phyloP scores from a whole-genome alignment of 371 early-diverging fungal genomes.

The Mucor racemosus region DNA sequence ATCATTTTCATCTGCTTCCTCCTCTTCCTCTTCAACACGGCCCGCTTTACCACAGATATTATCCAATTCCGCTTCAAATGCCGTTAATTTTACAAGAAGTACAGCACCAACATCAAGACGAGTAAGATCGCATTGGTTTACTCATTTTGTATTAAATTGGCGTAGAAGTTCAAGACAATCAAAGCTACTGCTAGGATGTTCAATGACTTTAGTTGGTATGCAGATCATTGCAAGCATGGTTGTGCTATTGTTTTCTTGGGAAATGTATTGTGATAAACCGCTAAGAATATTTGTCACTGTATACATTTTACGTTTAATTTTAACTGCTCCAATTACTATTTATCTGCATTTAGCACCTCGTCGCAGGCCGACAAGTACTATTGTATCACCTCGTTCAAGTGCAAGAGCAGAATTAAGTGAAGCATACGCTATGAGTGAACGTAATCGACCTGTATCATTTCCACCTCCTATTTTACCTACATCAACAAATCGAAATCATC shows the following conservation, averaged over 20 bases:
- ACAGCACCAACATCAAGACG: constrained; percentile 49
- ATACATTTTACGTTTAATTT: constrained; percentile 44
- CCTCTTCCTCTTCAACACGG: constrained; percentile 47
- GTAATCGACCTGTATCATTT: constrained; percentile 31
- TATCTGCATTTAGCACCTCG: constrained; percentile 51
- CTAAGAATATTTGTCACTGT: constrained; percentile 50
- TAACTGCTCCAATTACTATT: constrained; percentile 45
- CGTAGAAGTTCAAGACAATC: constrained; percentile 49
- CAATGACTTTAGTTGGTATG: constrained; percentile 39
- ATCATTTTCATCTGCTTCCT: constrained; percentile 47
- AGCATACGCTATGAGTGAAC: constrained; percentile 40
- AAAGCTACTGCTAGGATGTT: constrained; percentile 41
- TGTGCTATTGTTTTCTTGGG: constrained; percentile 51
- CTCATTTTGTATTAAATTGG: constrained; percentile 53
- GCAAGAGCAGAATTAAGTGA: constrained; percentile 38
- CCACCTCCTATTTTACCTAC: constrained; percentile 33
- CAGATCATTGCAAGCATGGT: constrained; percentile 42
- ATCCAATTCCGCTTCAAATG: constrained; percentile 53
- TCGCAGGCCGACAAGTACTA: constrained; percentile 29
- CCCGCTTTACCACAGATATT: constrained; percentile 53
- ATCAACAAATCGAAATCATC: constrained; percentile 20
- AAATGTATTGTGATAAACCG: constrained; percentile 55
- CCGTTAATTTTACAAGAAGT: constrained; percentile 48
- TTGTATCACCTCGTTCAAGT: constrained; percentile 20
- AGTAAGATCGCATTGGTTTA: constrained; percentile 56